phyloP scores from a whole-genome alignment of 2,329 filamentous ascomycete genomes.

The Cladosporium sp. region DNA sequence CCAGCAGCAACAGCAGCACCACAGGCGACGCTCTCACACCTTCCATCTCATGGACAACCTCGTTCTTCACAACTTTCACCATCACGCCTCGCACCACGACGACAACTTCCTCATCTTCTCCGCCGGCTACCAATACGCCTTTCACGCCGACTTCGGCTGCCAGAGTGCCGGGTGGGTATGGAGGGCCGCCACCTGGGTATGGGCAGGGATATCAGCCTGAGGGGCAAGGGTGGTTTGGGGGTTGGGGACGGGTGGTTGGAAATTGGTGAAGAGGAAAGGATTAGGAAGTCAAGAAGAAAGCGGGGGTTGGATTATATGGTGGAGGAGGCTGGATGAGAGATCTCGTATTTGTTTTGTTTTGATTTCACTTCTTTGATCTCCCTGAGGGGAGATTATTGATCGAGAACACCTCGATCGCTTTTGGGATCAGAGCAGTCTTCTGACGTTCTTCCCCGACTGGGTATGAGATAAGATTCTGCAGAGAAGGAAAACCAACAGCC shows the following conservation, averaged over 20 bases:
- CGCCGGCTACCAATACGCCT: conserved; percentile 15
- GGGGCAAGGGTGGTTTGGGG: conserved; percentile 8
- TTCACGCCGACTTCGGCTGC: conserved; percentile 13
- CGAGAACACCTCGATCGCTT: no score
- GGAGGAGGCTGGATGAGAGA: background rate
- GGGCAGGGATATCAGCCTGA: conserved; percentile 3
- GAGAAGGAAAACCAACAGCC: no score
- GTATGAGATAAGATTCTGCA: background rate
- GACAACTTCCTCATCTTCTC: background rate
- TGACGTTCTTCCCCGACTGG: no score
- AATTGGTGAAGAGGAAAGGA: no score
- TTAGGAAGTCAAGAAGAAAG: no score
- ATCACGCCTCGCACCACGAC: conserved; percentile 2
- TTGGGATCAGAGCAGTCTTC: no score
- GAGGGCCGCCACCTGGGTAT: conserved; percentile 13
- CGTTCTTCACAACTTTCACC: conserved; percentile 13
- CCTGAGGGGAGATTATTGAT: no score
- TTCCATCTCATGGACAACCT: background rate
- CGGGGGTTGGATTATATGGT: no score
- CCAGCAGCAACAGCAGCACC: background rate
- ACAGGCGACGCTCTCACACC: background rate
- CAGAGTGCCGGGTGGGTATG: conserved; percentile 9
- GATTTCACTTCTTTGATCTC: no score
- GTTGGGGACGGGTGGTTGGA: conserved; percentile 10
- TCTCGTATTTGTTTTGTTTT: background rate